These are phyloP conservation scores for Sideroxylon spinosum DNA, from an alignment of 179 eudicot species.

Conservation along the genomic window DNA sequence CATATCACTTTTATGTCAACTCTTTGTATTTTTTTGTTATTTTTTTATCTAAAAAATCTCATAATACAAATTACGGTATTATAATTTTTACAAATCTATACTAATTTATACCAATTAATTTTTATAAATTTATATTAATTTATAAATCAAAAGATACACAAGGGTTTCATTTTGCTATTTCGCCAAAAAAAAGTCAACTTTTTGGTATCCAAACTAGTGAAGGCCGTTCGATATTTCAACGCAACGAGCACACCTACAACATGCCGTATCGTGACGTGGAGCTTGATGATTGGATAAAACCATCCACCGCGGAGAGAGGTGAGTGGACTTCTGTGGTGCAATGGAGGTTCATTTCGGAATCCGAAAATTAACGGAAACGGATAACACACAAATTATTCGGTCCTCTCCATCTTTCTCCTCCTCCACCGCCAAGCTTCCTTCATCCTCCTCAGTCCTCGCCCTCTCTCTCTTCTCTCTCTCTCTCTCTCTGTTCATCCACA, in stretches of 20 bases:
- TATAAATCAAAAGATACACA: too few relatives aligned
- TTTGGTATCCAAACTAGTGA: too few relatives aligned
- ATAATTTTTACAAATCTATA: too few relatives aligned
- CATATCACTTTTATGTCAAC: too few relatives aligned
- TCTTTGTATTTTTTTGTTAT: too few relatives aligned
- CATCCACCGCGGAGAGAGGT: neutral
- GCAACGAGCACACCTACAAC: neutral
- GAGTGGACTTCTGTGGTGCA: neutral
- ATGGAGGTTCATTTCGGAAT: neutral
- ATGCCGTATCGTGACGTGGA: neutral
- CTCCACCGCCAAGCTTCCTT: neutral
- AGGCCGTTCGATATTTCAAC: neutral
- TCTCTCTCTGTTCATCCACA: conserved; percentile 12
- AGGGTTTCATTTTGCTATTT: too few relatives aligned
- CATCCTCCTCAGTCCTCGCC: neutral
- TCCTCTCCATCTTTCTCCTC: neutral
- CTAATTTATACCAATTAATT: too few relatives aligned
- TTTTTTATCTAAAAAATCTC: too few relatives aligned
- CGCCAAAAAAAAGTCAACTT: too few relatives aligned
- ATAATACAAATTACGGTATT: too few relatives aligned
- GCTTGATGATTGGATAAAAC: neutral
- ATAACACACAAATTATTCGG: conserved; percentile 20
- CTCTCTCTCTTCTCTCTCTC: conserved; percentile 8
- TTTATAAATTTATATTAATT: too few relatives aligned
- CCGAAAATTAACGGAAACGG: conserved; percentile 15